Evolutionary conservation across 1,284 basidiomycete species (phyloP), one percentile per base, ranked within the genome.

Genomic region (Trichosporon inkin): DNA sequence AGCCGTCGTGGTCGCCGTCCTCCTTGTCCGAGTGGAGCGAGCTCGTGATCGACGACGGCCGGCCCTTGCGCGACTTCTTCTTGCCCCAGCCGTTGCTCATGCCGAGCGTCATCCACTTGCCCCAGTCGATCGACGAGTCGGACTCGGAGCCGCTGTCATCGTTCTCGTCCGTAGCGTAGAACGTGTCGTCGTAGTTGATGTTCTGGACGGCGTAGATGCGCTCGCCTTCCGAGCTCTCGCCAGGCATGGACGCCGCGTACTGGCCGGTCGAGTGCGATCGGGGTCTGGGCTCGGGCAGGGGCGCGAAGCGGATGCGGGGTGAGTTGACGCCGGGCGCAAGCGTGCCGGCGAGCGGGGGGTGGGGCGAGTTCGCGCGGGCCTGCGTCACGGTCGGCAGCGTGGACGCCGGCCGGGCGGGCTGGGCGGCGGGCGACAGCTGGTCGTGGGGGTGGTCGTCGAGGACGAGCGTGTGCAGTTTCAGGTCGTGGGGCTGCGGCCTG

Each of bases 211-310:
- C 56, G 60, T 68, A 67, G 53, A 63, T 32, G 17, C 61, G 51
- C 54, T 58, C 58, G 32, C 62, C 57, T 37, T 67, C 57, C 10
- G 54, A 37, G 41, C 65, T 52, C 57, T 65, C 58, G 40, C 60
- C 8, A 6, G 41, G 49, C 32, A 39, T 55, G 32, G 58, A 53
- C 14, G 56, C 71, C 28, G 76, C 62, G 38, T 76, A 76, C 44
- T 67, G 59, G 10, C 76, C 77, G 2, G 60, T 77, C 13, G 73
- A 75, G 4, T 77, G 64, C 13, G 74, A 76, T 10, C 77, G 66
- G 7, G 73, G 73, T 24, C 73, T 58, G 1, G 77, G 75, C 61
- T 77, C 74, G 17, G 77, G 77, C 3, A 79, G 67, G 1, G 77
- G 77, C 1, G 77, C 77, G 44, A 79, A 79, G 16, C 77, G 67